phyloP scores from a whole-genome alignment of 2,329 filamentous ascomycete genomes.

The Talaromyces sp. region DNA sequence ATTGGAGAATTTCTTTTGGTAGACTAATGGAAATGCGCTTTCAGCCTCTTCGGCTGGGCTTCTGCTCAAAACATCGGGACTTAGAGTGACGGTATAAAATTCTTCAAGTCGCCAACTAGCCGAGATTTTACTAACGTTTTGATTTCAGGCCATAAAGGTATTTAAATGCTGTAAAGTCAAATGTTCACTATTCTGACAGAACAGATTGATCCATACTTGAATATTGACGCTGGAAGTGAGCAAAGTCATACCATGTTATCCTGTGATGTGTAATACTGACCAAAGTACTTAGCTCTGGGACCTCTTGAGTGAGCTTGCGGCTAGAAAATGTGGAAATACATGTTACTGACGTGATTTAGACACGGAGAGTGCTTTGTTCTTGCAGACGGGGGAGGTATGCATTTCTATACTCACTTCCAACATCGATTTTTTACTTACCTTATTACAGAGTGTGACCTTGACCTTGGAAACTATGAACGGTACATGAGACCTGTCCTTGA shows the following conservation, averaged over 20 bases:
- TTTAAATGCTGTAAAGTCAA: too few relatives aligned
- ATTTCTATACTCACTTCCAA: background rate
- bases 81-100: conserved; percentile 69
- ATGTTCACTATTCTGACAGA: background rate
- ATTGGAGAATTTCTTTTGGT: background rate
- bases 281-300: background rate
- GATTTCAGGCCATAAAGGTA: background rate
- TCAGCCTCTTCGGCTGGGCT: conserved; percentile 65
- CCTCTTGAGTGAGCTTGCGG: background rate
- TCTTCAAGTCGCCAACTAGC: conserved; percentile 2
- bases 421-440: background rate
- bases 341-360: conserved; percentile 34
- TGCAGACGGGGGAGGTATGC: conserved; percentile 69
- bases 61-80: conserved; percentile 71
- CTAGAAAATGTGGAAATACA: conserved; percentile 58
- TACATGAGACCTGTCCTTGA: background rate
- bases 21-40: conserved; percentile 7
- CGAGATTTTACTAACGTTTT: background rate
- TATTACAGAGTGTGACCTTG: conserved; percentile 48
- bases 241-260: background rate
- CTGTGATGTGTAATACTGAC: background rate
- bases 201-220: conserved; percentile 53
- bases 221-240: conserved; percentile 65
- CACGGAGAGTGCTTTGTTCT: conserved; percentile 89
- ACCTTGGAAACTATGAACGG: conserved; percentile 66